Conservation (phyloP, 495 filamentous ascomycete species). For the Copromyces sp. region DNA sequence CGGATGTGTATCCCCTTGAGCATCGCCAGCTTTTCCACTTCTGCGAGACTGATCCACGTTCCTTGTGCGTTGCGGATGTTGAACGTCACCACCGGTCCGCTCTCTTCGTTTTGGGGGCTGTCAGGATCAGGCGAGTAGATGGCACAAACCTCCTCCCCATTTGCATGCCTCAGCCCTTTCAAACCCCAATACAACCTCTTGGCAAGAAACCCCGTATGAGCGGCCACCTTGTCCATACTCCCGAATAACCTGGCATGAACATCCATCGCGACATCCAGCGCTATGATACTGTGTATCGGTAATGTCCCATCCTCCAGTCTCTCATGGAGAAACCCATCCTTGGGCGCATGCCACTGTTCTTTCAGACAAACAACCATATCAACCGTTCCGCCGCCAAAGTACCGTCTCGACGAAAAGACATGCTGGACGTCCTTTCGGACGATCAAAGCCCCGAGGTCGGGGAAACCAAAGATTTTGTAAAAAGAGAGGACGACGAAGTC, state of each 20-base stretch:
- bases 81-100: constrained; percentile 73
- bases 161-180: constrained; percentile 50
- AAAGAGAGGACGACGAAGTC: constrained; percentile 89
- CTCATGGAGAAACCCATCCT: constrained; percentile 63
- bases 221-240: constrained; percentile 57
- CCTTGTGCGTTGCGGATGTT: constrained; percentile 60
- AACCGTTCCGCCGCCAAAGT: constrained; percentile 94
- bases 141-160: constrained; percentile 53
- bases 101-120: constrained; percentile 20
- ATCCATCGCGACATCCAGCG: constrained; percentile 61
- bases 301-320: constrained; percentile 83
- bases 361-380: constrained; percentile 58
- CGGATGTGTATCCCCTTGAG: constrained; percentile 72
- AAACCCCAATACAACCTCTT: constrained; percentile 50
- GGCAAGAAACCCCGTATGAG: constrained; percentile 62
- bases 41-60: constrained; percentile 67
- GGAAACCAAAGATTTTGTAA: constrained; percentile 96
- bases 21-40: constrained; percentile 74
- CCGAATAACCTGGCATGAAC: constrained; percentile 57
- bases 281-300: constrained; percentile 80
- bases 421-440: constrained; percentile 59
- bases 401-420: constrained; percentile 54
- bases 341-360: constrained; percentile 66
- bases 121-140: constrained; percentile 45
- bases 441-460: constrained; percentile 80